Base-by-base conservation (phyloP, 2,329 filamentous ascomycete species). In the Mycocentrospora acerina region DNA sequence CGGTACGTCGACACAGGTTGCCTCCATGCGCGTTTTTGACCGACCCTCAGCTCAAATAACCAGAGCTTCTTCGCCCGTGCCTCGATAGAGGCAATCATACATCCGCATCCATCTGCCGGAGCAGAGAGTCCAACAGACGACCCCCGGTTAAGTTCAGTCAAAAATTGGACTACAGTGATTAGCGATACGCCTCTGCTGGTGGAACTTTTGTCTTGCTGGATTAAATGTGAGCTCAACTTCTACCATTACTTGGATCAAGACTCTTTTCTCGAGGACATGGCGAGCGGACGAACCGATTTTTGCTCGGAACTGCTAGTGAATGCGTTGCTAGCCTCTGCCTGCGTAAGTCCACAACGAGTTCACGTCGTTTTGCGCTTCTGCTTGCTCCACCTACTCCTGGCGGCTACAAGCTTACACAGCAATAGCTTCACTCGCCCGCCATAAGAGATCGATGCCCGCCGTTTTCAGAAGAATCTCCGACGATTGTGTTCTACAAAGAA, bases 241-340 rank as follows among this genome's bases (percentile, higher is more conserved):
- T 61, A 55, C 29, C 59, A 62, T 30, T 60, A 58, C 27, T 25
- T 64, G 7, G 60, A 64, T 24, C 56, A 57, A 42, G 53, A 62
- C 9, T 46, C 54, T 13, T 60, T 64, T 17, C 46, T 64, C 7
- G 58, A 62, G 7, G 59, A 63, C 29, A 36, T 64, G 38, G 49
- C 49, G 5, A 50, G 29, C 35, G 46, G 55, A 1, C 37, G 48
- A 14, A 47, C 37, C 6, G 51, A 57, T 24, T 64, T 61, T 29
- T 64, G 60, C 33, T 64, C 60, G 4, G 40, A 53, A 16, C 46
- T 64, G 11, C 48, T 64, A 7, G 56, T 64, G 7, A 62, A 64
- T 36, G 51, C 53, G 10, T 14, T 64, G 11, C 39, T 64, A n/a
- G 57, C 55, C 31, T 55, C 53, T 18, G 60, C 57, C 35, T 52